Base-by-base conservation (phyloP, 306 rosid species). In the Castanea sativa region DNA sequence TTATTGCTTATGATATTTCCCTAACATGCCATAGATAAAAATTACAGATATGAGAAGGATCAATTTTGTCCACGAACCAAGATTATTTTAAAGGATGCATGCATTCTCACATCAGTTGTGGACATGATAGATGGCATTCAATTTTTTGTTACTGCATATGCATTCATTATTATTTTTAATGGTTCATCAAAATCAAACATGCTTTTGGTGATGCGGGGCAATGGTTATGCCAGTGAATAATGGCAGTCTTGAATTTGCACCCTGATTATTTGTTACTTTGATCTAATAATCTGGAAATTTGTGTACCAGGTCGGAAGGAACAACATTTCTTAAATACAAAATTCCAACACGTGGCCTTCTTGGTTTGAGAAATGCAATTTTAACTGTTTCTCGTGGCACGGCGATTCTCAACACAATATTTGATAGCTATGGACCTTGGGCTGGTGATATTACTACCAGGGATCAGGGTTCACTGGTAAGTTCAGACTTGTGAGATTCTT, bases 311-410 rank as follows among this genome's bases (percentile, higher is more conserved):
- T 85, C 87, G 63, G 97, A 92, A 86, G 94, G 96, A 84, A 95
- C 98, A 60, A 93, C 91, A 35, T 77, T 87, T 11, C 86, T 95
- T 79, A 95, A 89, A 82, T 95, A 95, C 87, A 95, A 90, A 91
- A 95, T 95, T 82, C 99, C 99, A 69, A 95, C 98, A 6, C 98
- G 97, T 83, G 99, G 99, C 76, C 99, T 95, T 82, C 92, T 93
- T 33, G 98, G 99, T 79, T 78, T 95, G 80, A 83, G 99, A 75
- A 95, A 95, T 87, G 93, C 99, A 78, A 93, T 95, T 84, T 89
- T 93, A 85, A 95, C 99, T 73, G 99, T 98, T 82, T 91, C 97
- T 75, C 93, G 98, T 69, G 99, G 99, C 76, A 95, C 98, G 15
- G 99, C 99, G 29, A 89, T 93, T 82, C 98, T 95, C 83, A 95